Evolutionary conservation across 768 basidiomycete species (phyloP), one percentile per base, ranked within the genome.

Genomic region (Lyophyllum decastes): DNA sequence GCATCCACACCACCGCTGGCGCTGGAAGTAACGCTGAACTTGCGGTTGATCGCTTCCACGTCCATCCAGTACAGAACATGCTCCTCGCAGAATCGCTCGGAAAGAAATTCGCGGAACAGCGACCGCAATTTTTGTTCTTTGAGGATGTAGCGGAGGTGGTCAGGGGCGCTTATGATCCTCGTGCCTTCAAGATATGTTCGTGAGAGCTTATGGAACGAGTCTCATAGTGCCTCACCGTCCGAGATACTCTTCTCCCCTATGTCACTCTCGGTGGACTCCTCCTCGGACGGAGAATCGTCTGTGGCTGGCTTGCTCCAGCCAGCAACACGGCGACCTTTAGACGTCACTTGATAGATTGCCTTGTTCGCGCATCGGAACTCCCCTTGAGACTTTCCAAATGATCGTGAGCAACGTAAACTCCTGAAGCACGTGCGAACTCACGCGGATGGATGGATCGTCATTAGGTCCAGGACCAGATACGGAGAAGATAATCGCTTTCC

Each of bases 401-500:
- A 4, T 12, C 10, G 25, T 54, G 43, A 54, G 43, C 4, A 2
- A 4, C 26, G 7, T 47, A 17, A 19, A 2, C 16, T 30, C 27
- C 8, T 47, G 5, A 16, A 14, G 9, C 5, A 47, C 3, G 46
- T 8, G 25, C 1, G 46, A 22, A 14, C 60, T 26, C 27, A 61
- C 60, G 22, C 45, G 30, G 5, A 40, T 35, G 35, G 45, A 46
- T 24, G 34, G 24, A 33, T 61, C 49, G 17, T 21, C 19, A 10
- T 54, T 44, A n/a, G 9, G 24, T n/a, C 41, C 22, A 21, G 52
- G 33, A 8, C 55, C 59, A 26, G 45, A 10, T 14, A 85, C 84
- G n/a, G 82, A 84, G 72, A 87, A 87, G 64, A 87, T 83, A 68
- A 86, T 83, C 19, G 85, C 84, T 25, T 85, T 83, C 48, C 82